phyloP scores from a whole-genome alignment of 192 early-diverging fungal species.

The Gonapodya prolifera region DNA sequence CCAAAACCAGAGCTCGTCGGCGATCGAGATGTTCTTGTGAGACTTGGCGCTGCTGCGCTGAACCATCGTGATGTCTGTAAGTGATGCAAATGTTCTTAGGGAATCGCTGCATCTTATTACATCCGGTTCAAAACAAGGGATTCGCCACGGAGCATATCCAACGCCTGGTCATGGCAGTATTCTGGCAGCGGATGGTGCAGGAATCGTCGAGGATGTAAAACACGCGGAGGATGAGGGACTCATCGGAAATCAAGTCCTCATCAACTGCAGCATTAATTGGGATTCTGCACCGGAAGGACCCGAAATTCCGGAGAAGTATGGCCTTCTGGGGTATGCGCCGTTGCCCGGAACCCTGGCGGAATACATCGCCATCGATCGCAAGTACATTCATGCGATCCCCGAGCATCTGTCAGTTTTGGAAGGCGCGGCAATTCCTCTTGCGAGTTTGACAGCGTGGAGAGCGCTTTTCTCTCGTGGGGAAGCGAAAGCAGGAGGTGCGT shows the following conservation, averaged over 20 bases:
- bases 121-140: background rate
- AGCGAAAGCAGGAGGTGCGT: constrained; percentile 33
- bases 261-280: constrained; percentile 45
- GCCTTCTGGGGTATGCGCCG: constrained; percentile 22
- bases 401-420: constrained; percentile 39
- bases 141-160: constrained; percentile 32
- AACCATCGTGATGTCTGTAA: constrained; percentile 34
- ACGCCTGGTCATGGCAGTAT: constrained; percentile 30
- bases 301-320: constrained; percentile 24
- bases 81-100: constrained; percentile 7
- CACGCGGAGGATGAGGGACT: constrained; percentile 8
- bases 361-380: constrained; percentile 24
- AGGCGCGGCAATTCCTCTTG: constrained; percentile 55
- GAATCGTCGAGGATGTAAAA: constrained; percentile 21
- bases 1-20: background rate
- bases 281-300: constrained; percentile 30
- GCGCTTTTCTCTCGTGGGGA: constrained; percentile 46
- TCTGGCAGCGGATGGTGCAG: constrained; percentile 42
- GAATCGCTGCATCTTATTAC: no score
- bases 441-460: constrained; percentile 33
- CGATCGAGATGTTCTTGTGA: background rate
- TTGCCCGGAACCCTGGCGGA: constrained; percentile 34
- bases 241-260: constrained; percentile 26
- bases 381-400: constrained; percentile 34
- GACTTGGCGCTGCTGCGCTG: constrained; percentile 18